Evolutionary conservation across 225 moss, liverwort and hornwort species (phyloP).

Genomic region (Sphagnum contortum): DNA sequence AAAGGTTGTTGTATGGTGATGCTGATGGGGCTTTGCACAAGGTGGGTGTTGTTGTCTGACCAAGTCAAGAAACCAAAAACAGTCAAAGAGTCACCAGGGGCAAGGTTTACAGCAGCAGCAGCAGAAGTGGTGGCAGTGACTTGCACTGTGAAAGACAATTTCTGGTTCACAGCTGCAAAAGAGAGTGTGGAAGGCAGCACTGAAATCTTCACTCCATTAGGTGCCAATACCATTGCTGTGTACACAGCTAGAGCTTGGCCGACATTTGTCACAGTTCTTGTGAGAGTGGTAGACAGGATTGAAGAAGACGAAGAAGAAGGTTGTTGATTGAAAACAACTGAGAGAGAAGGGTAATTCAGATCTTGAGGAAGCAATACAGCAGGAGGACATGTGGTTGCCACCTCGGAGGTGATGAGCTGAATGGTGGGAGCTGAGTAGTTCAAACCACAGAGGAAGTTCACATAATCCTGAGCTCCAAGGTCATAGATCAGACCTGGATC

Average conservation of each 20-base stretch:
- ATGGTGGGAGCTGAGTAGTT: background rate
- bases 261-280: slow-evolving; percentile 76
- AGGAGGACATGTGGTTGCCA: slow-evolving; percentile 28
- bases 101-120: slow-evolving; percentile 19
- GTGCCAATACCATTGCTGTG: slow-evolving; percentile 20
- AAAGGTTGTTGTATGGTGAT: slow-evolving; percentile 27
- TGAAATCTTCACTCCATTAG: slow-evolving; percentile 46
- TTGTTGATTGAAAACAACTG: slow-evolving; percentile 52
- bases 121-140: slow-evolving; percentile 18
- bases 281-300: slow-evolving; percentile 37
- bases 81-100: slow-evolving; percentile 40
- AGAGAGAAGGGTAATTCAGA: slow-evolving; percentile 81
- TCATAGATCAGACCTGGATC: slow-evolving; percentile 25
- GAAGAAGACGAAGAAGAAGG: slow-evolving; percentile 10
- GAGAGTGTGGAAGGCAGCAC: slow-evolving; percentile 38
- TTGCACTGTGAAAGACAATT: slow-evolving; percentile 45
- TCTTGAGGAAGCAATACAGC: slow-evolving; percentile 22
- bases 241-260: slow-evolving; percentile 58
- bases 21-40: slow-evolving; percentile 74
- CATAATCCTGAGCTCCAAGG: slow-evolving; percentile 9
- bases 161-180: slow-evolving; percentile 48
- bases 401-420: background rate
- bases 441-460: slow-evolving; percentile 17
- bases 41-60: slow-evolving; percentile 53
- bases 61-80: slow-evolving; percentile 69